Conservation (phyloP, 768 basidiomycete species). For the Boletus reticuloceps region DNA sequence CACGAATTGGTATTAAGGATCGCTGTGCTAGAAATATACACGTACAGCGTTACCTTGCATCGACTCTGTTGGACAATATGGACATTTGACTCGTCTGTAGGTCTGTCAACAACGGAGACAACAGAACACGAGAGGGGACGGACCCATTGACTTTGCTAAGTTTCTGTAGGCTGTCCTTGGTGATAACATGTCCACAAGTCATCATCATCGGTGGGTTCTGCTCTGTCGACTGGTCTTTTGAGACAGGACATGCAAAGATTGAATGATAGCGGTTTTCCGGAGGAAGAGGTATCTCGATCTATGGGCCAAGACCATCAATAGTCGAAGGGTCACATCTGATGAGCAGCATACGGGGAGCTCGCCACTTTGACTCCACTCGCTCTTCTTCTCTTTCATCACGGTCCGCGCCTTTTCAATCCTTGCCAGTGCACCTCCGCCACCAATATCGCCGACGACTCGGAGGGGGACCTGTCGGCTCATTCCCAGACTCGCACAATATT, state of each 20-base stretch:
- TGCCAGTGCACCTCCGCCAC: conserved; percentile 86
- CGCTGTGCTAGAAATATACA: conserved; percentile 55
- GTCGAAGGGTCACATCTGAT: background rate
- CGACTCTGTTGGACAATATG: conserved; percentile 91
- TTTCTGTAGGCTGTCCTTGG: conserved; percentile 87
- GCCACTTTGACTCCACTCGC: conserved; percentile 86
- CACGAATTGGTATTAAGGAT: background rate
- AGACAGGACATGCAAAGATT: conserved; percentile 96
- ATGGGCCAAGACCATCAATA: conserved; percentile 4
- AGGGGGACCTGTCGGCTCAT: conserved; percentile 90
- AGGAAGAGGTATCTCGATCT: conserved; percentile 94
- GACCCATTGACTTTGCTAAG: conserved; percentile 82
- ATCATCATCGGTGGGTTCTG: conserved; percentile 98
- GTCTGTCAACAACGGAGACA: background rate
- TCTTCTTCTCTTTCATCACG: conserved; percentile 90
- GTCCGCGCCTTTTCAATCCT: conserved; percentile 92
- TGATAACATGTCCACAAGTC: conserved; percentile 92
- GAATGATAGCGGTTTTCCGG: conserved; percentile 92
- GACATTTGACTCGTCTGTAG: conserved; percentile 87
- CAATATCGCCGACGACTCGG: conserved; percentile 88
- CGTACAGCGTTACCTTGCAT: conserved; percentile 50
- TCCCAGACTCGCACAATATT: conserved; percentile 83
- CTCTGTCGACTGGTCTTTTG: conserved; percentile 94
- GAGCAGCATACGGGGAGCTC: conserved; percentile 72
- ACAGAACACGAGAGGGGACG: conserved; percentile 38